Evolutionary conservation across 306 rosid genomes (phyloP).

Genomic region (Rosa rugosa): DNA sequence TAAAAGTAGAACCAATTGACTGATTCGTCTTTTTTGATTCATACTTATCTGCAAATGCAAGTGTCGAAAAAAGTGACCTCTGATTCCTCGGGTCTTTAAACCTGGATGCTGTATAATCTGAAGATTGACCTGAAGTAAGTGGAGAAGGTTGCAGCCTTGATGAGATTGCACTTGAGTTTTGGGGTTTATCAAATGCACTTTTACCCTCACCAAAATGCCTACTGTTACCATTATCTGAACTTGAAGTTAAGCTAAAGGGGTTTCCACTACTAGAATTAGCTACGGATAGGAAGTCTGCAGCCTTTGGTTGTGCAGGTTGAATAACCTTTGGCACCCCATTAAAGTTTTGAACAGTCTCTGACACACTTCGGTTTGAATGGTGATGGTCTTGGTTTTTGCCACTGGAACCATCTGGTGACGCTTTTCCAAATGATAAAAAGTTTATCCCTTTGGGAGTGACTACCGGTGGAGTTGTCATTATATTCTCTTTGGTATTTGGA

Average conservation of each 20-base stretch:
- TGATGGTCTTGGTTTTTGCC: conserved; percentile 27
- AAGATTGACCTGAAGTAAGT: conserved; percentile 38
- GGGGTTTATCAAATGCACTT: conserved; percentile 28
- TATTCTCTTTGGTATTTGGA: conserved; percentile 31
- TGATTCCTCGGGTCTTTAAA: conserved; percentile 47
- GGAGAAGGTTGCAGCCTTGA: conserved; percentile 32
- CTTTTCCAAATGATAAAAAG: conserved; percentile 69
- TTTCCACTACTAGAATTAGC: conserved; percentile 28
- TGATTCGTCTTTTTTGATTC: conserved; percentile 4
- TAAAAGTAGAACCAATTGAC: background rate
- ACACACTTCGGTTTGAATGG: conserved; percentile 25
- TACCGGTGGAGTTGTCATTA: conserved; percentile 29
- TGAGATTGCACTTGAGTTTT: conserved; percentile 34
- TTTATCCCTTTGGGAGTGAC: conserved; percentile 61
- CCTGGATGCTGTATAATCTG: conserved; percentile 40
- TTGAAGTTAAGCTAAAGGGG: background rate
- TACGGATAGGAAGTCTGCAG: conserved; percentile 22
- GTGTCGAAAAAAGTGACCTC: conserved; percentile 59
- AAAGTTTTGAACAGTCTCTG: conserved; percentile 28
- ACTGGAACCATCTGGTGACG: conserved; percentile 31
- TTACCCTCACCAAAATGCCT: conserved; percentile 8
- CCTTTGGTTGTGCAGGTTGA: conserved; percentile 31
- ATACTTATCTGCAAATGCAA: conserved; percentile 61
- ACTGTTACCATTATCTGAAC: background rate
- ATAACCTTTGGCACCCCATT: conserved; percentile 27